Evolutionary conservation across 2,329 filamentous ascomycete genomes (phyloP), one percentile per base, ranked within the genome.

Genomic region (Penicillium digitatum): DNA sequence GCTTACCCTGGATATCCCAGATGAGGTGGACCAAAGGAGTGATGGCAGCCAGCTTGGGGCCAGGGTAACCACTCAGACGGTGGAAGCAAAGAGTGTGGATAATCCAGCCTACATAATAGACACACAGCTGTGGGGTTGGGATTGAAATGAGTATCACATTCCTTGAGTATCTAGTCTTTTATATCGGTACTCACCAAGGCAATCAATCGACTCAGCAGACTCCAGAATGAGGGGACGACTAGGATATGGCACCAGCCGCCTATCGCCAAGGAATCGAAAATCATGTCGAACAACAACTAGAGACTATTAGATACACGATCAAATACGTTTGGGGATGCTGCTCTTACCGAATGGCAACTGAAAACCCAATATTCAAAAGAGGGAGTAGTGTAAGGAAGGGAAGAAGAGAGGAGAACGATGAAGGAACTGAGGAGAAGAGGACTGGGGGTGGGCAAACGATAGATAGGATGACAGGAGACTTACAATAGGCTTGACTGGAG

Each of bases 61-160:
- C 70, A 1, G 70, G 71, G 42, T 69, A 71, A 26, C 51, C 60
- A 27, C 64, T 62, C 16, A 73, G 58, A 2, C 68, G 68, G 40
- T 70, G 65, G 34, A 71, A 62, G 44, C 62, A 69, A 10, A 72
- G 59, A 10, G 64, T 63, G 46, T 70, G 65, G 14, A 65, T 39
- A 14, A 53, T 56, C 55, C 57, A 61, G 22, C 37, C 37, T 1
- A 20, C 32, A n/a, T 48, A 24, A 11, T 58, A 61, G 3, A 29
- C 26, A 14, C 38, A 18, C 26, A 55, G 14, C 59, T 61, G 8
- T 47, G 31, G 31, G 5, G 27, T 18, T 27, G 12, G 8, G 8
- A 29, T 24, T 14, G 11, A 20, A 3, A 39, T 59, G 10, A 57
- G 57, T 38, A 16, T 22, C 24, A 9, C 11, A 22, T 5, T 35